A percentile compares a stretch with the other conserved stretches of the same genome.
Conservation (phyloP, 768 basidiomycete genomes). For the Pluteus cervinus region DNA sequence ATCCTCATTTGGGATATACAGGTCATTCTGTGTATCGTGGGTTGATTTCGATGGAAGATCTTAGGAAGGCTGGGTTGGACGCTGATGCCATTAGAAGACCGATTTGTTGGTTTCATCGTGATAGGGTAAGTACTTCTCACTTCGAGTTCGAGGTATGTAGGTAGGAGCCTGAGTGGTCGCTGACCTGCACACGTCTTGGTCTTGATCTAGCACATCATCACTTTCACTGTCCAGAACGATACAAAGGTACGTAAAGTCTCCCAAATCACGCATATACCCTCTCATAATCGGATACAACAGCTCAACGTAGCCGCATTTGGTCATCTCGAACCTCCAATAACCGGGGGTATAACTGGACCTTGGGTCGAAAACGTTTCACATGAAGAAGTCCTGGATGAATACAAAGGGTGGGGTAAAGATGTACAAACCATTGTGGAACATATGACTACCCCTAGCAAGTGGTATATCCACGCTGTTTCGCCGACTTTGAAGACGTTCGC, state of each 20-base stretch:
- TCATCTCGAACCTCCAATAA: slow-evolving; percentile 17
- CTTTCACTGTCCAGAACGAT: slow-evolving; percentile 40
- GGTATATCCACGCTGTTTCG: slow-evolving; percentile 44
- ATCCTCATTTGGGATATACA: slow-evolving; percentile 30
- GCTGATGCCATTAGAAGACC: slow-evolving; percentile 32
- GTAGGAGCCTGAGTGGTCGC: background rate
- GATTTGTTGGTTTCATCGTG: slow-evolving; percentile 35
- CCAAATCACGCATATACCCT: background rate
- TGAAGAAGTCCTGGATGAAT: slow-evolving; percentile 38
- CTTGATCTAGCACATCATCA: slow-evolving; percentile 44
- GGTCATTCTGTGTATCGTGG: slow-evolving; percentile 45
- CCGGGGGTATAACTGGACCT: slow-evolving; percentile 21
- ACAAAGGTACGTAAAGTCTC: slow-evolving; percentile 28
- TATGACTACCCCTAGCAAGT: slow-evolving; percentile 40
- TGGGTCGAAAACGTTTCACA: slow-evolving; percentile 38
- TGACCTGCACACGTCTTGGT: too few species aligned
- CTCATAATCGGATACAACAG: slow-evolving; percentile 25
- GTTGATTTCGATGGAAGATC: slow-evolving; percentile 31
- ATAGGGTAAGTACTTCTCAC: slow-evolving; percentile 30
- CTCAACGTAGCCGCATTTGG: slow-evolving; percentile 25
- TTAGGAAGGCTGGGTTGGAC: slow-evolving; percentile 38
- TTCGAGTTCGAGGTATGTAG: background rate
- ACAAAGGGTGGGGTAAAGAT: slow-evolving; percentile 41
- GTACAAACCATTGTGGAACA: slow-evolving; percentile 33
- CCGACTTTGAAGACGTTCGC: slow-evolving; percentile 40